Evolutionary conservation across 2,329 filamentous ascomycete genomes (phyloP).

Genomic region (Pseudophaeomoniella oleicola): DNA sequence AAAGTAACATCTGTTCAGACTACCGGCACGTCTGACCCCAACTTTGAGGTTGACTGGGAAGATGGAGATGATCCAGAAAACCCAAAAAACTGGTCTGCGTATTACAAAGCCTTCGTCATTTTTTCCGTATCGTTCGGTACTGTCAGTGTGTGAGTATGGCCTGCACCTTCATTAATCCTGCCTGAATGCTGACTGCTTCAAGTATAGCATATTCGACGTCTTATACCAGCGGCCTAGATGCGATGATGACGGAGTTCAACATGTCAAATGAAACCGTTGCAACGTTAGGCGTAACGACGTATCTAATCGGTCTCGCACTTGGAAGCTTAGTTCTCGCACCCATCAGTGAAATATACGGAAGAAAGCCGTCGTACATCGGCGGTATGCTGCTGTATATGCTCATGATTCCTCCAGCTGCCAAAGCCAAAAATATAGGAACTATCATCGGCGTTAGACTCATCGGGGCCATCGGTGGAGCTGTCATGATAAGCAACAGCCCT

Average conservation of each 20-base stretch:
- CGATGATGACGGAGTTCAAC: slow-evolving; percentile 53
- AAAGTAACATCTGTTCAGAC: slow-evolving; percentile 30
- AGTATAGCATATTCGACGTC: slow-evolving; percentile 61
- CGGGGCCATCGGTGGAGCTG: slow-evolving; percentile 58
- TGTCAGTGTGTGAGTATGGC: slow-evolving; percentile 31
- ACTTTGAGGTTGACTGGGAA: slow-evolving; percentile 61
- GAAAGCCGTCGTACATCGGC: slow-evolving; percentile 47
- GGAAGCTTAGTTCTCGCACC: slow-evolving; percentile 63
- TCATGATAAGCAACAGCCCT: slow-evolving; percentile 70
- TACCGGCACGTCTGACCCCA: slow-evolving; percentile 33
- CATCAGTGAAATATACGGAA: slow-evolving; percentile 34
- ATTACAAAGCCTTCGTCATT: slow-evolving; percentile 41
- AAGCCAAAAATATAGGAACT: slow-evolving; percentile 51
- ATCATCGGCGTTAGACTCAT: slow-evolving; percentile 64
- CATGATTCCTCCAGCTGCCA: slow-evolving; percentile 55
- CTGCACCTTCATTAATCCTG: slow-evolving; percentile 4
- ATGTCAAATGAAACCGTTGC: slow-evolving; percentile 43
- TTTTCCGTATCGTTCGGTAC: slow-evolving; percentile 43
- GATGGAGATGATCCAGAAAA: slow-evolving; percentile 46
- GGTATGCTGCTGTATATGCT: slow-evolving; percentile 51
- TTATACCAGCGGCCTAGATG: slow-evolving; percentile 58
- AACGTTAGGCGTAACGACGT: slow-evolving; percentile 64
- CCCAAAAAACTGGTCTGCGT: slow-evolving; percentile 53
- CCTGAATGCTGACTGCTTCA: slow-evolving; percentile 9
- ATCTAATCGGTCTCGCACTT: slow-evolving; percentile 57